Evolutionary conservation across 2,329 filamentous ascomycete genomes (phyloP).

Genomic region (Phialophora chinensis): DNA sequence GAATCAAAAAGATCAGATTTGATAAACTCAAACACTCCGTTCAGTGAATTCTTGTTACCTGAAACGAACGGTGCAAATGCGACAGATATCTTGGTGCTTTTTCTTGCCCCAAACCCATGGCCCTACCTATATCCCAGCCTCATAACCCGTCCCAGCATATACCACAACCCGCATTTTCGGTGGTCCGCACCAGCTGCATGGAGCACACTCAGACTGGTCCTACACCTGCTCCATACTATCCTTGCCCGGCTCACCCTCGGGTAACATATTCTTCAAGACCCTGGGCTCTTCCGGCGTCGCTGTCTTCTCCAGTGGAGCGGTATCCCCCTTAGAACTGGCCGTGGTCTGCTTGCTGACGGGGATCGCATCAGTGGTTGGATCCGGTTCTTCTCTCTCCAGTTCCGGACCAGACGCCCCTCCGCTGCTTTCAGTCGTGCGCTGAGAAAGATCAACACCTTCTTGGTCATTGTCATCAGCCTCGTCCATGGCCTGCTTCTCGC

Average conservation of each 20-base stretch:
- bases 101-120: neutral
- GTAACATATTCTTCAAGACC: conserved; percentile 2
- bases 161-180: neutral
- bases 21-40: neutral
- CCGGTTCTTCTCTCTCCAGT: conserved; percentile 33
- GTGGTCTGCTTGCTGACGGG: conserved; percentile 37
- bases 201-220: neutral
- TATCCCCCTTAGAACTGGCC: conserved; percentile 26
- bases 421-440: conserved; percentile 35
- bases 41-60: neutral
- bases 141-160: neutral
- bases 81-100: neutral
- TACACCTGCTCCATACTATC: conserved; percentile 33
- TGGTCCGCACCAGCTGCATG: neutral
- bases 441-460: conserved; percentile 29
- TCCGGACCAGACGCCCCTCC: conserved; percentile 27
- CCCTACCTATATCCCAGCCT: neutral
- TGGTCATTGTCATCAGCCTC: neutral
- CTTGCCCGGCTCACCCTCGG: conserved; percentile 34
- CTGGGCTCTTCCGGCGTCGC: conserved; percentile 19
- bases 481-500: conserved; percentile 1
- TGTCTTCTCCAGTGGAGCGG: conserved; percentile 25
- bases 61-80: neutral
- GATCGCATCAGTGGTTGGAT: conserved; percentile 32
- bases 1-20: neutral